Percentiles rank a stretch among this genome's conserved stretches.
phyloP scores from a whole-genome alignment of 192 early-diverging fungal species.

The Entrophospora sp. region DNA sequence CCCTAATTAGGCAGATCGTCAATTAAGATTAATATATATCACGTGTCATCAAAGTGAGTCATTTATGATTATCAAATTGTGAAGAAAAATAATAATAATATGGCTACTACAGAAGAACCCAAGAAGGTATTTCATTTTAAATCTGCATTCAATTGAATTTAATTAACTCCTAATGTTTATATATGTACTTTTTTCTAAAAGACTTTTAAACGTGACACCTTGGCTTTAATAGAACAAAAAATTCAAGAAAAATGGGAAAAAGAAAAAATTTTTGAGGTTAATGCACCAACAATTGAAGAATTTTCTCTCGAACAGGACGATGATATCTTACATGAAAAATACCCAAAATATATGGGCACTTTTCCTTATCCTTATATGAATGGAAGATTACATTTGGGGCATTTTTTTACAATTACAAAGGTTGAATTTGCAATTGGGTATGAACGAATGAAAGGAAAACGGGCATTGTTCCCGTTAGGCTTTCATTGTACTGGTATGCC shows the following conservation, averaged over 20 bases:
- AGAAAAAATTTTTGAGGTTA: slow-evolving; percentile 67
- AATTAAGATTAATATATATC: too few relatives aligned
- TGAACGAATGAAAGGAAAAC: slow-evolving; percentile 88
- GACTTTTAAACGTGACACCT: slow-evolving; percentile 73
- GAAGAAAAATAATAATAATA: too few relatives aligned
- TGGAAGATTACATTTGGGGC: slow-evolving; percentile 86
- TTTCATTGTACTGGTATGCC: slow-evolving; percentile 99
- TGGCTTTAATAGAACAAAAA: slow-evolving; percentile 64
- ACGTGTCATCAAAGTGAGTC: too few relatives aligned
- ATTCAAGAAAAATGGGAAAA: slow-evolving; percentile 76
- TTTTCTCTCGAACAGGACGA: slow-evolving; percentile 33
- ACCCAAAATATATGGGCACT: slow-evolving; percentile 90
- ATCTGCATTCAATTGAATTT: not conserved
- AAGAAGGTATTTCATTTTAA: not conserved
- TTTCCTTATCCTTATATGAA: slow-evolving; percentile 99
- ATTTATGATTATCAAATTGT: too few relatives aligned
- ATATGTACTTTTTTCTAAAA: too few relatives aligned
- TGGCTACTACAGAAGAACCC: not conserved
- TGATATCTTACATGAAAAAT: slow-evolving; percentile 44
- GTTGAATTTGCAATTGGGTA: slow-evolving; percentile 94
- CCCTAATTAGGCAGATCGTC: too few relatives aligned
- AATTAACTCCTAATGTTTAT: not conserved
- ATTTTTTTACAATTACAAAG: slow-evolving; percentile 94
- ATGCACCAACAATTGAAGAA: slow-evolving; percentile 70
- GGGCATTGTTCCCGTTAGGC: slow-evolving; percentile 87